These are phyloP conservation scores for Suillus alpinus DNA, from an alignment of 768 basidiomycete species.

Conservation along the genomic window DNA sequence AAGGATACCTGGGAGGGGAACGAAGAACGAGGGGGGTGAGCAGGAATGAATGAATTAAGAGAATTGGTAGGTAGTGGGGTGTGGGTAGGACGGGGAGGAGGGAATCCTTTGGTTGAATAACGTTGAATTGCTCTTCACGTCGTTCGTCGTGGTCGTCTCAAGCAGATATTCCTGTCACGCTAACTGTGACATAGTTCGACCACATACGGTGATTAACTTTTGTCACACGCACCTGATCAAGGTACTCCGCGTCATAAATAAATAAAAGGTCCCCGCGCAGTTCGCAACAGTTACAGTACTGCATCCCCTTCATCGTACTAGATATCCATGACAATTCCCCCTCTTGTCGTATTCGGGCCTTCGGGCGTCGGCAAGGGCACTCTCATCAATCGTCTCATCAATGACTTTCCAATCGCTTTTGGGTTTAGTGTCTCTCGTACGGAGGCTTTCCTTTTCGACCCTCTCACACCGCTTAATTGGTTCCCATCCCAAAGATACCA, in stretches of 20 bases:
- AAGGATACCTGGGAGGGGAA: background rate
- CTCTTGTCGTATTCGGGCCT: constrained; percentile 86
- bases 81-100: background rate
- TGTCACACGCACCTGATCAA: background rate
- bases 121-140: background rate
- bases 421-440: constrained; percentile 93
- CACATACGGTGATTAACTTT: background rate
- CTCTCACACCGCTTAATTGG: constrained; percentile 3
- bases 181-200: background rate
- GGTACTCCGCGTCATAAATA: too few relatives aligned
- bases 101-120: too few relatives aligned
- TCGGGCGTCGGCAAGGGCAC: constrained; percentile 96
- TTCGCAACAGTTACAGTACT: too few relatives aligned
- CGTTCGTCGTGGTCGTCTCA: background rate
- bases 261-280: too few relatives aligned
- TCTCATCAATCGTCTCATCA: constrained; percentile 77
- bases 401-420: constrained; percentile 78
- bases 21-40: constrained; percentile 10
- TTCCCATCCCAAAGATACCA: constrained; percentile 69
- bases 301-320: background rate
- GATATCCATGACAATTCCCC: constrained; percentile 24
- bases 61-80: background rate
- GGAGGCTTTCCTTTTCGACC: constrained; percentile 23
- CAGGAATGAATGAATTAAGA: background rate
- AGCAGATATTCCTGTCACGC: constrained; percentile 3